Evolutionary conservation across 306 rosid species (phyloP).

Genomic region (Lathyrus aphaca): DNA sequence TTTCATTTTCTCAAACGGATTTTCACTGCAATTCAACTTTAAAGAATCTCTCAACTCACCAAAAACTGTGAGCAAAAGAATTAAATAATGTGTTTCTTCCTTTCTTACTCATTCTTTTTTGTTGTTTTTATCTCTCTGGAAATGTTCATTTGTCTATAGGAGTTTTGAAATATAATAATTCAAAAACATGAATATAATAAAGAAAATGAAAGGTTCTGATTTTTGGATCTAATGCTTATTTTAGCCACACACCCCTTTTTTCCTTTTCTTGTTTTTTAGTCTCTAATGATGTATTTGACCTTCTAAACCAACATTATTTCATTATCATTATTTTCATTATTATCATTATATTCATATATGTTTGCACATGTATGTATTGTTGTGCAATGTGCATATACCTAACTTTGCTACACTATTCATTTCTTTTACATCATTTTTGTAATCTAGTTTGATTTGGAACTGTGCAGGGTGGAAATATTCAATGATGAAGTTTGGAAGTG

Average conservation of each 20-base stretch:
- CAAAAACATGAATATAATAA: slow-evolving; percentile 15
- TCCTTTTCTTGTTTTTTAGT: slow-evolving; percentile 40
- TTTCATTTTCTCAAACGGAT: slow-evolving; percentile 24
- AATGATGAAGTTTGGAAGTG: slow-evolving; percentile 29
- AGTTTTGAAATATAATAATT: slow-evolving; percentile 36
- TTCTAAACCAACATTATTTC: slow-evolving; percentile 41
- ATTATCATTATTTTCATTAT: background rate
- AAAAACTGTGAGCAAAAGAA: slow-evolving; percentile 31
- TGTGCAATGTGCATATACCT: slow-evolving; percentile 39
- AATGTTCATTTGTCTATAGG: slow-evolving; percentile 46
- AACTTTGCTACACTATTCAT: background rate
- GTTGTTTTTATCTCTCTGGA: slow-evolving; percentile 36
- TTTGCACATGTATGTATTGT: slow-evolving; percentile 33
- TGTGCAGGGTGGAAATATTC: slow-evolving; percentile 48
- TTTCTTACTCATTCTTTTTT: slow-evolving; percentile 41
- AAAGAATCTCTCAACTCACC: slow-evolving; percentile 22
- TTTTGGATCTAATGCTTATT: slow-evolving; percentile 51
- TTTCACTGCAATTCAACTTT: slow-evolving; percentile 15
- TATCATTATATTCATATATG: slow-evolving; percentile 17
- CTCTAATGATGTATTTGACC: slow-evolving; percentile 50
- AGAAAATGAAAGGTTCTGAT: slow-evolving; percentile 37
- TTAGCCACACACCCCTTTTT: slow-evolving; percentile 10
- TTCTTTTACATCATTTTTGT: slow-evolving; percentile 3
- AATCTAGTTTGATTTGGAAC: slow-evolving; percentile 47
- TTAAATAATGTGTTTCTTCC: background rate